Base-by-base conservation (phyloP, 352 stramenopile species). In the Globisporangium apiculatum region DNA sequence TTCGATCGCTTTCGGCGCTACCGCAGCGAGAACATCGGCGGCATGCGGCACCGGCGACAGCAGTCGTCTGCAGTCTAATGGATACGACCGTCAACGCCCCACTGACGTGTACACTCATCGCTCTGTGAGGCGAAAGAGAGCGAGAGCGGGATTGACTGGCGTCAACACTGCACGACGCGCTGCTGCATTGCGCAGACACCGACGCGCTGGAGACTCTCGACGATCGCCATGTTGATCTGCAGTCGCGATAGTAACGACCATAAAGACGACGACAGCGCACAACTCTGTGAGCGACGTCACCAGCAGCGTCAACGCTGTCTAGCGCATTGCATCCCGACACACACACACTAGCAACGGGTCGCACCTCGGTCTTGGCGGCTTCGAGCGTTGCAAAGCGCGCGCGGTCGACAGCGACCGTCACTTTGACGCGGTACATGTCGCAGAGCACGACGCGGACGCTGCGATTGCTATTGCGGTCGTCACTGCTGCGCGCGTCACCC, bases 171-270 rank as follows among this genome's bases (percentile, higher is more conserved):
- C 42, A 61, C 62, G 45, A 31, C 37, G 4, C 35, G 51, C 15
- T 55, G 42, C 24, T 73, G 70, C 24, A 61, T 45, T 18, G 62
- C 66, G 48, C 55, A 49, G 17, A 87, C 55, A 12, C 55, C 48
- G 51, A 86, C 67, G 6, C 68, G 66, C 51, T 91, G 72, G 12
- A 82, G 68, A 4, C 67, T 75, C 46, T 78, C 68, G 24, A 91
- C 79, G 48, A 91, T 86, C 11, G 64, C 56, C 49, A 91, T 55
- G 63, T 91, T 89, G 15, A 90, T 71, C 77, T 88, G 61, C 24
- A 31, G 24, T 31, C 24, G 24, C 24, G 24, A 31, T 31, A 31
- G 24, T 31, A 31, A 31, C 24, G 24, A 31, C 24, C 24, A 31
- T 47, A 45, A 10, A 7, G 35, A 7, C 18, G 12, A 51, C 53